phyloP scores from a whole-genome alignment of 371 early-diverging fungal species.

The Actinomortierella ambigua region DNA sequence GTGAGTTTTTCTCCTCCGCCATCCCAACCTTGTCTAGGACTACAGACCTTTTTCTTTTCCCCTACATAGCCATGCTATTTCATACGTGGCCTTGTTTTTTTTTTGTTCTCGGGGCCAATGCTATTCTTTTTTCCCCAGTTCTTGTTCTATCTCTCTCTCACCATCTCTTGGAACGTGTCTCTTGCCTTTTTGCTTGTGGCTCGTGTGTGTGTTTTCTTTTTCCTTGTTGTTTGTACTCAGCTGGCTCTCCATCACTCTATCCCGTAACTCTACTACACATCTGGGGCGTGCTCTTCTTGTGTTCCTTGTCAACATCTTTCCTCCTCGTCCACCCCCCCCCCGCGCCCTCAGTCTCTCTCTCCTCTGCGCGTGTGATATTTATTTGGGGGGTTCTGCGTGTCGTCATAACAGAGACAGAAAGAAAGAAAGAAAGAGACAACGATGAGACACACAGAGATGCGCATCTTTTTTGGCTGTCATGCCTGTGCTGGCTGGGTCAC shows the following conservation, averaged over 20 bases:
- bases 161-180: slow-evolving; percentile 1
- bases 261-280: neutral
- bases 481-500: too few species aligned
- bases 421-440: too few species aligned
- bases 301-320: neutral
- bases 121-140: slow-evolving; percentile 5
- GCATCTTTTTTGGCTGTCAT: too few species aligned
- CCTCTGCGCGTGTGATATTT: too few species aligned
- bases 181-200: too few species aligned
- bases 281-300: neutral
- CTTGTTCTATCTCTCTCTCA: neutral
- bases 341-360: too few species aligned
- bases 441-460: too few species aligned
- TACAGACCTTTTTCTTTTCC: slow-evolving; percentile 8
- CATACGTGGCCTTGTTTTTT: neutral
- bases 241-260: too few species aligned
- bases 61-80: neutral
- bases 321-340: neutral
- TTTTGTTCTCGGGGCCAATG: neutral
- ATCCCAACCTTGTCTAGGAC: neutral
- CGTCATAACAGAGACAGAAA: too few species aligned
- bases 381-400: too few species aligned
- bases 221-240: too few species aligned
- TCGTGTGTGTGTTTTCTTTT: too few species aligned
- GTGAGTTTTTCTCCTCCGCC: slow-evolving; percentile 35